phyloP scores from a whole-genome alignment of 108 stramenopile species.

The Parietichytrium sp. region DNA sequence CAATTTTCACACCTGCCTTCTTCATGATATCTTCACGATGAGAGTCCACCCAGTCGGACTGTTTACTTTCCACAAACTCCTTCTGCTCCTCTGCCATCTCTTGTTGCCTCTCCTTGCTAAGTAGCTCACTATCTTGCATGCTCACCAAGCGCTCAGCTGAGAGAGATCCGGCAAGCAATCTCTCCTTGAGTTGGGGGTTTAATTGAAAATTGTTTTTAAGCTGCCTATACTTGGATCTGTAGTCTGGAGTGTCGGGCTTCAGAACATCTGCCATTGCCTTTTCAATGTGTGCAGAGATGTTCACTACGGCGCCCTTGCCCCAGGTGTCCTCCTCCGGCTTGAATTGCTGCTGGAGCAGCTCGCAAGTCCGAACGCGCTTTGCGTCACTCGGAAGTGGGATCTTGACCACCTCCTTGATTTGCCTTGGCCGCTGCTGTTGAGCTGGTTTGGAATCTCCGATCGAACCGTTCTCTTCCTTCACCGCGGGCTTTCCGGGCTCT shows the following conservation, averaged over 20 bases:
- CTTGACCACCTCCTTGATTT: background rate
- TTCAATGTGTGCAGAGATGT: background rate
- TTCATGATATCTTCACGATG: conserved; percentile 58
- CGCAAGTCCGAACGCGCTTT: background rate
- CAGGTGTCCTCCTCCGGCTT: background rate
- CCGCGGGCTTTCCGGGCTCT: background rate
- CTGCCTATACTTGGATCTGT: conserved; percentile 6
- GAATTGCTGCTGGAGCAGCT: background rate
- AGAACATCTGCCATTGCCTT: background rate
- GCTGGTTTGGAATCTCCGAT: background rate
- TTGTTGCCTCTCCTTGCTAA: background rate
- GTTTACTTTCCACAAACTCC: conserved; percentile 23
- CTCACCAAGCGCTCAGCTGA: background rate
- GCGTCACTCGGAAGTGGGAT: background rate
- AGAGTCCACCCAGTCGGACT: conserved; percentile 59
- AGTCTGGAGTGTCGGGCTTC: background rate
- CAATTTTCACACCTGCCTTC: conserved; percentile 52
- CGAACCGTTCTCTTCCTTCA: background rate
- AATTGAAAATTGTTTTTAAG: background rate
- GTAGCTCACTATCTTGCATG: background rate
- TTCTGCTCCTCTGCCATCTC: background rate
- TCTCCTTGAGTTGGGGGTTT: background rate
- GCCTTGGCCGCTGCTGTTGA: no score
- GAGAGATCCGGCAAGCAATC: background rate
- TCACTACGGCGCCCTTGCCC: background rate